Evolutionary conservation across 2,329 filamentous ascomycete species (phyloP).

Genomic region (Neofusicoccum laricinum): DNA sequence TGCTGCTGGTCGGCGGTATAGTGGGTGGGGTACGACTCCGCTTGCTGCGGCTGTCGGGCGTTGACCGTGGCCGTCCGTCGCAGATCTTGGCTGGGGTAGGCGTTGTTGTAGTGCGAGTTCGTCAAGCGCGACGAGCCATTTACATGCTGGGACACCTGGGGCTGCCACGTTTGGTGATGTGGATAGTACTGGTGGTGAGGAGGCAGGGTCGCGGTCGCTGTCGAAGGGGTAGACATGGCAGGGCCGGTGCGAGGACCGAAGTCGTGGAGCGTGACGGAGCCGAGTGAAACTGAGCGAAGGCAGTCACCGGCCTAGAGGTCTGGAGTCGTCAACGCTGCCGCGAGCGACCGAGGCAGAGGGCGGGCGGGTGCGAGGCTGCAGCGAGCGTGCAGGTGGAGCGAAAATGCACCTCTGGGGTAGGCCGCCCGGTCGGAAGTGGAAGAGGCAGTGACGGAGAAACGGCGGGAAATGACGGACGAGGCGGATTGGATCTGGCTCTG

Average conservation of each 20-base stretch:
- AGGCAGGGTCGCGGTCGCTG: conserved; percentile 39
- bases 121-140: conserved; percentile 21
- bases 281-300: conserved; percentile 7
- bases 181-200: conserved; percentile 22
- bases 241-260: conserved; percentile 13
- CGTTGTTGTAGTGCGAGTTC: conserved; percentile 24
- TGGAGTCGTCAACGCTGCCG: not conserved
- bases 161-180: conserved; percentile 22
- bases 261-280: conserved; percentile 9
- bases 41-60: conserved; percentile 15
- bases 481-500: conserved; percentile 1
- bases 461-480: conserved; percentile 16
- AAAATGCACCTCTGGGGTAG: not conserved
- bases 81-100: conserved; percentile 21
- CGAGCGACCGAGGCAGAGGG: not conserved
- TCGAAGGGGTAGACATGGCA: conserved; percentile 44
- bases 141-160: conserved; percentile 13
- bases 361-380: not conserved
- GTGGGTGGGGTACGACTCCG: conserved; percentile 9
- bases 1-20: conserved; percentile 5
- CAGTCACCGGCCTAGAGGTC: not conserved
- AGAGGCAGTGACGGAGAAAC: conserved; percentile 17
- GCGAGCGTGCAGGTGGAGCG: not conserved
- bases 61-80: conserved; percentile 21
- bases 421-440: conserved; percentile 12